These are phyloP conservation scores for Fonsecaea monophora DNA, from an alignment of 2,329 filamentous ascomycete genomes.

Conservation along the genomic window DNA sequence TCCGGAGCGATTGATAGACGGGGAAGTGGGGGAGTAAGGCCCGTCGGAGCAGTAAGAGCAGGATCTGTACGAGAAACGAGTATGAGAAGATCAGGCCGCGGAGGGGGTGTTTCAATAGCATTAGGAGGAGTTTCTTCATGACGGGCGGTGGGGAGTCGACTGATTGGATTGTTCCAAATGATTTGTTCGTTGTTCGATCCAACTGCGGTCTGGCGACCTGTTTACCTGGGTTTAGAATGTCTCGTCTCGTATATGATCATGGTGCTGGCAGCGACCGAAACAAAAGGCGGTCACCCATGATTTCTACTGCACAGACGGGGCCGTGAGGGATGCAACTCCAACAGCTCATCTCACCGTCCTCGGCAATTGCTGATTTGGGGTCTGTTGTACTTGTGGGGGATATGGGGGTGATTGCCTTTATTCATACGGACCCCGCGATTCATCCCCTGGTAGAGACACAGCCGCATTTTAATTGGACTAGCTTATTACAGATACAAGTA, in stretches of 20 bases:
- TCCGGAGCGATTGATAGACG: constrained; percentile 17
- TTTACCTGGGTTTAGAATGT: no score
- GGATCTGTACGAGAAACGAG: constrained; percentile 17
- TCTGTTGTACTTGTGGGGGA: background rate
- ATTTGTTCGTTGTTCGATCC: no score
- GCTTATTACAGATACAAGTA: no score
- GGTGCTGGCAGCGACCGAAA: background rate
- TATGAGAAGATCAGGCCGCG: constrained; percentile 14
- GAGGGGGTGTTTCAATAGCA: constrained; percentile 17
- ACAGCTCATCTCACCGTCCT: background rate
- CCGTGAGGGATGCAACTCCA: background rate
- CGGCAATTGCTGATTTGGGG: background rate
- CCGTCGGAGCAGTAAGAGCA: constrained; percentile 16
- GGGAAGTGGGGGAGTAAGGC: constrained; percentile 22
- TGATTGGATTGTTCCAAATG: no score
- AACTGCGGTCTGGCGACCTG: no score
- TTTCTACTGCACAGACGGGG: background rate
- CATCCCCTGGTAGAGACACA: no score
- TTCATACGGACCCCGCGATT: background rate
- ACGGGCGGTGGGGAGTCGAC: background rate
- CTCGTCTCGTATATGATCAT: no score
- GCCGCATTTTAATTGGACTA: no score
- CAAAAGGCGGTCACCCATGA: background rate
- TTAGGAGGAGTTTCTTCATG: constrained; percentile 6
- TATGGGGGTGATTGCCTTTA: background rate